Conservation (phyloP, 805 yeast genomes). For the Saccharomyces jurei region DNA sequence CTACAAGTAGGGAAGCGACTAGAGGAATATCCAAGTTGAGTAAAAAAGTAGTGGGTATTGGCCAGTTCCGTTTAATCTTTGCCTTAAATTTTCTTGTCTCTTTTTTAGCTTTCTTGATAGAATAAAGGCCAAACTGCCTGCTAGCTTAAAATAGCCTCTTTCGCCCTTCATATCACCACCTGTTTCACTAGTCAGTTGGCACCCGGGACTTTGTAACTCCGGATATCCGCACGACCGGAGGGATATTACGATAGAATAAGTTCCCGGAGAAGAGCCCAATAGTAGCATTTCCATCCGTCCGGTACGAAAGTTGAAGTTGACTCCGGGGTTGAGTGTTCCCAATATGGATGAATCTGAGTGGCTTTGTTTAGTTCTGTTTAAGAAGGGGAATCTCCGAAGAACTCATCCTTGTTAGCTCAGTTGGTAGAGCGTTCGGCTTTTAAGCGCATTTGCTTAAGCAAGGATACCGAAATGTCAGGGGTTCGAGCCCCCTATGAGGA, state of each 20-base stretch:
- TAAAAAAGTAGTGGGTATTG: not conserved
- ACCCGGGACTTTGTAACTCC: not conserved
- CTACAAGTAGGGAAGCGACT: not conserved
- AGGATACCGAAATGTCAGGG: slow-evolving; percentile 43
- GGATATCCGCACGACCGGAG: not conserved
- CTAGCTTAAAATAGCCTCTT: not conserved
- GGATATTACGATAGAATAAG: no score
- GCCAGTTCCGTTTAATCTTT: not conserved
- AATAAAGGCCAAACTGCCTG: not conserved
- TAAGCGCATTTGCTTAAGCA: slow-evolving; percentile 34
- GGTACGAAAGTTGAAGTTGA: not conserved
- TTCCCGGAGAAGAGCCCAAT: not conserved
- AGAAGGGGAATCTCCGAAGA: slow-evolving; percentile 11
- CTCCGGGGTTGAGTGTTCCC: no score
- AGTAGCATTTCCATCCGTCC: not conserved
- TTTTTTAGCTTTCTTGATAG: not conserved
- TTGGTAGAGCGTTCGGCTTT: slow-evolving; percentile 68
- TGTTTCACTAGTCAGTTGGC: not conserved
- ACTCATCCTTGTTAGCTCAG: slow-evolving; percentile 53
- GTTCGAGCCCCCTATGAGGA: slow-evolving; percentile 46
- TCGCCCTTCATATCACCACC: not conserved
- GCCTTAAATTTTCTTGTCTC: not conserved
- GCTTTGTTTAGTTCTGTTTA: no score
- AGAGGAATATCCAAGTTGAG: not conserved
- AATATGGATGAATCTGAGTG: no score